Conservation (phyloP, 495 filamentous ascomycete genomes). For the Sabuloglossum arenarium region DNA sequence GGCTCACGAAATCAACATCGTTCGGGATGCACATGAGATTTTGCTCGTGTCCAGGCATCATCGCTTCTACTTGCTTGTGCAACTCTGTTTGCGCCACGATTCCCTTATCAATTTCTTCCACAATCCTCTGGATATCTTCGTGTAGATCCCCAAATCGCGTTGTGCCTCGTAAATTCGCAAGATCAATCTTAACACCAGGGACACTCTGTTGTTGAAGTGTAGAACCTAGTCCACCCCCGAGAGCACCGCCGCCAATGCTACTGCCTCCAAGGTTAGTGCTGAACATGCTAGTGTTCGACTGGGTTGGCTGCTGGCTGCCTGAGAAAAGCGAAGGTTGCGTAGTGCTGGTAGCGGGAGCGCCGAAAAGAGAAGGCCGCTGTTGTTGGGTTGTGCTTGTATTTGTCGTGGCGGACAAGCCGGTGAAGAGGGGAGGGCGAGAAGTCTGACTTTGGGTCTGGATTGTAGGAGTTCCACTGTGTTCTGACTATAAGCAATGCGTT, state of each 20-base stretch:
- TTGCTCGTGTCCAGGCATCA: slow-evolving; percentile 41
- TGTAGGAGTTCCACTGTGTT: not conserved
- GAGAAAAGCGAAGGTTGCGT: slow-evolving; percentile 10
- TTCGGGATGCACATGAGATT: slow-evolving; percentile 43
- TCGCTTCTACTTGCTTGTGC: slow-evolving; percentile 33
- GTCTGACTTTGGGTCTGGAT: not conserved
- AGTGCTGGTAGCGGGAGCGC: slow-evolving; percentile 9
- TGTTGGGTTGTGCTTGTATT: slow-evolving; percentile 1
- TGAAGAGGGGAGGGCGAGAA: not conserved
- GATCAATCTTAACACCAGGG: slow-evolving; percentile 57
- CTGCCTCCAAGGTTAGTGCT: not conserved
- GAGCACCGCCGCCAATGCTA: slow-evolving; percentile 9
- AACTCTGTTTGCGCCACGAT: slow-evolving; percentile 46
- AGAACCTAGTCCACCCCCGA: slow-evolving; percentile 20
- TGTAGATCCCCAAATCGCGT: slow-evolving; percentile 81
- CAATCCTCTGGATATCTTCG: slow-evolving; percentile 55
- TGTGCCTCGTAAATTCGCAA: slow-evolving; percentile 55
- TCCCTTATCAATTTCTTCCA: slow-evolving; percentile 51
- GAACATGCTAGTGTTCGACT: slow-evolving; percentile 8
- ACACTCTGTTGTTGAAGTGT: slow-evolving; percentile 26
- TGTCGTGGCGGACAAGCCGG: not conserved
- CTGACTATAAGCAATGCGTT: not conserved
- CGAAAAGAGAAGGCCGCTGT: slow-evolving; percentile 16
- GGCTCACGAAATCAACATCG: slow-evolving; percentile 53
- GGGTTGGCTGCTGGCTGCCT: slow-evolving; percentile 5